Base-by-base conservation (phyloP, 1,284 basidiomycete genomes). In the Cutaneotrichosporon cyanovorans region DNA sequence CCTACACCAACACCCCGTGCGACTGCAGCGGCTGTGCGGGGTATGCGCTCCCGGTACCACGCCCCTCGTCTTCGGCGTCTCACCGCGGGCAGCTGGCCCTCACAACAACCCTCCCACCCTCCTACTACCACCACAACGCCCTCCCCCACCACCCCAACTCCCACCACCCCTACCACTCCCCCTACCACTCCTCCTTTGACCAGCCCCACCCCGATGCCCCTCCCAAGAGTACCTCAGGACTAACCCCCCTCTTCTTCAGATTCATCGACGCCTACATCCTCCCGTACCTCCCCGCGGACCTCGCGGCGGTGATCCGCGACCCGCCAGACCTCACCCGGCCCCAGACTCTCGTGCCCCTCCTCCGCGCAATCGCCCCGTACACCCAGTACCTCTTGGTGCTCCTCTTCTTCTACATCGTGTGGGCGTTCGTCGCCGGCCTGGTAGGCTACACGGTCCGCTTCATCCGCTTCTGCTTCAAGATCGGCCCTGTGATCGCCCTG, bases 401-500 rank as follows among this genome's bases (percentile, higher is more conserved):
- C 35, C 37, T 65, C 16, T 61, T 63, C 4, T 53, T 63, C 28
- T 66, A 64, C 46, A 61, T 69, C 42, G 59, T 68, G 11, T 68
- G 59, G 57, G 56, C 57, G 7, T 52, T 60, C 33, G 39, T 68
- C 20, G 31, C 61, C 6, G 58, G 59, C 1, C 40, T 67, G 12
- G 38, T 68, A 20, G 60, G 60, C 8, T 66, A 64, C 48, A 53
- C 62, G 20, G 57, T 58, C 11, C 59, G 68, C 2, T 58, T 69
- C 48, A 12, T 68, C 6, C 57, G 66, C n/a, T 67, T 69, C 57
- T 51, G 54, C 21, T 38, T 62, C 44, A 58, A 58, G 34, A 56
- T 68, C 45, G 65, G 59, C 5, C 66, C 68, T 3, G 53, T 69
- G 18, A 45, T 69, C 16, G 66, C 58, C 5, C 33, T 69, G 18